Conservation (phyloP, 176 grass and related monocot species). For the Lolium multiflorum region DNA sequence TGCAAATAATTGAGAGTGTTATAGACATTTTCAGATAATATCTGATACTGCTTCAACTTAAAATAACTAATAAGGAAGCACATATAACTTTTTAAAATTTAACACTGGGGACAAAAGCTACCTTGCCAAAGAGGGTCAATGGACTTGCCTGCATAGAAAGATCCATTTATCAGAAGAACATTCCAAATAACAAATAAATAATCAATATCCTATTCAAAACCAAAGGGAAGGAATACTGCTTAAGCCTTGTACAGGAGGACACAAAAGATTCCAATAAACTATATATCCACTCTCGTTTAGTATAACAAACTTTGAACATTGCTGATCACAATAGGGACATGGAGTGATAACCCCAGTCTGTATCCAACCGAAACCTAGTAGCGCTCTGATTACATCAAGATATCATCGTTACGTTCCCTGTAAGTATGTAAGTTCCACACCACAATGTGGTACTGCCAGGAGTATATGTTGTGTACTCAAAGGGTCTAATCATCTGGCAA, state of each 20-base stretch:
- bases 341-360: neutral
- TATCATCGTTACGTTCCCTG: neutral
- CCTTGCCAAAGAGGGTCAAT: constrained; percentile 57
- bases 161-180: constrained; percentile 32
- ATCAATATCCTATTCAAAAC: neutral
- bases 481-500: neutral
- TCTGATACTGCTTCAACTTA: neutral
- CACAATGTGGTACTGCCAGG: neutral
- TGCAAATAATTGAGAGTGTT: neutral
- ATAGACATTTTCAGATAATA: neutral
- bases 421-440: constrained; percentile 13
- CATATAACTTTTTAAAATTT: neutral
- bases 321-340: neutral
- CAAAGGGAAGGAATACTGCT: neutral
- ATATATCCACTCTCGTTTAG: neutral
- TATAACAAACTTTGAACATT: neutral
- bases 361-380: neutral
- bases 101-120: constrained; percentile 13
- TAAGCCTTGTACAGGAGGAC: neutral
- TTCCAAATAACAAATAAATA: neutral
- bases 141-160: constrained; percentile 48
- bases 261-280: neutral
- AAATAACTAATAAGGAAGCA: constrained; percentile 8
- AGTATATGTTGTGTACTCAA: neutral
- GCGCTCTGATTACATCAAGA: neutral